A percentile compares a stretch with the other conserved stretches of the same genome.
These are phyloP conservation scores for Talaromyces sp. DNA, from an alignment of 2,329 filamentous ascomycete genomes.

Conservation along the genomic window DNA sequence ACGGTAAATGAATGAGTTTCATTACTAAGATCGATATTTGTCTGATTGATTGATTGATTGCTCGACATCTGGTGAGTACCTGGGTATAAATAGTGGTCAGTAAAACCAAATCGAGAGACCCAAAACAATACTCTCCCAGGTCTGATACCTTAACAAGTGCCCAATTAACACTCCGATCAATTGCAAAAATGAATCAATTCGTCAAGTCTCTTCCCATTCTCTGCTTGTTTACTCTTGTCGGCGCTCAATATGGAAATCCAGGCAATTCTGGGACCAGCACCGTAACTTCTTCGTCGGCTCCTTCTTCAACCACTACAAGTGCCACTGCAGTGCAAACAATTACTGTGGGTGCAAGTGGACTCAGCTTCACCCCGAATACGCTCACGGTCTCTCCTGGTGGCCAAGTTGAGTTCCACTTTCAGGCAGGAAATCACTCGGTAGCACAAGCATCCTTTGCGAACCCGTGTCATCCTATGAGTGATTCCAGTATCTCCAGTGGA, in stretches of 20 bases:
- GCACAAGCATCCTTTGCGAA: slow-evolving; percentile 50
- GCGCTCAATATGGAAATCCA: not conserved
- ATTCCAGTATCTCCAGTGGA: slow-evolving; percentile 19
- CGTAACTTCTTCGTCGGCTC: not conserved
- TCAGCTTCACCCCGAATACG: slow-evolving; percentile 9
- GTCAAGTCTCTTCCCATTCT: not conserved
- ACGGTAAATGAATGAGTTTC: not conserved
- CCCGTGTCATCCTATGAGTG: slow-evolving; percentile 49
- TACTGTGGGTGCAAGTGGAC: slow-evolving; percentile 41
- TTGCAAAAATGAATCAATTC: not conserved
- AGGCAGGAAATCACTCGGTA: slow-evolving; percentile 52
- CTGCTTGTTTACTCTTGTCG: not conserved
- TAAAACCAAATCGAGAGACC: not conserved
- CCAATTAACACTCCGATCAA: not conserved
- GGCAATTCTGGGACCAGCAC: not conserved
- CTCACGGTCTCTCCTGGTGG: slow-evolving; percentile 37
- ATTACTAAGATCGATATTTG: not conserved
- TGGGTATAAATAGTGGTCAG: not conserved
- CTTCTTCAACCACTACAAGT: slow-evolving; percentile 15
- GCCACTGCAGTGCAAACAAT: slow-evolving; percentile 35
- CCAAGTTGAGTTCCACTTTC: slow-evolving; percentile 55
- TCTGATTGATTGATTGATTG: not conserved
- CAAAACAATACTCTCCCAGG: not conserved
- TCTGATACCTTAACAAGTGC: not conserved
- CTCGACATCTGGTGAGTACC: not conserved